phyloP scores from a whole-genome alignment of 1,284 basidiomycete genomes.

The Clitocybe nebularis region DNA sequence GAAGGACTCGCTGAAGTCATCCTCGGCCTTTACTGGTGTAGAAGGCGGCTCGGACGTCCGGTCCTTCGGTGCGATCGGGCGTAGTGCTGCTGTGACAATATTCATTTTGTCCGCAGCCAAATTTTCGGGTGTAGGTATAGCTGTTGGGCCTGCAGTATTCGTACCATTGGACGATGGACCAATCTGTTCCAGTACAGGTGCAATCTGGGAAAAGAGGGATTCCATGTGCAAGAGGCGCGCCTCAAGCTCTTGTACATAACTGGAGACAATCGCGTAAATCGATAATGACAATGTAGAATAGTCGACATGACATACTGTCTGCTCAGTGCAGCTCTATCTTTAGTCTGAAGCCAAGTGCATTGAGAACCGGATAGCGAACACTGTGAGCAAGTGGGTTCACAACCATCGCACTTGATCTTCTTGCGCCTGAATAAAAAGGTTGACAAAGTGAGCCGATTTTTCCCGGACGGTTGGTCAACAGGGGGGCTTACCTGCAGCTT shows the following conservation, averaged over 20 bases:
- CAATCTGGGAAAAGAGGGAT: slow-evolving; percentile 69
- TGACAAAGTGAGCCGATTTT: slow-evolving; percentile 14
- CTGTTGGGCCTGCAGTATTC: slow-evolving; percentile 26
- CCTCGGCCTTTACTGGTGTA: slow-evolving; percentile 57
- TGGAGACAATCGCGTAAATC: slow-evolving; percentile 26
- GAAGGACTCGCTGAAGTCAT: slow-evolving; percentile 74
- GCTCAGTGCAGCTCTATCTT: slow-evolving; percentile 80
- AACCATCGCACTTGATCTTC: slow-evolving; percentile 87
- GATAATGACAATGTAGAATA: slow-evolving; percentile 2
- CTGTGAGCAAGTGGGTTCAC: slow-evolving; percentile 79
- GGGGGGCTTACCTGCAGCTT: slow-evolving; percentile 67
- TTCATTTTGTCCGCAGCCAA: slow-evolving; percentile 24
- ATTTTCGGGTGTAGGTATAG: slow-evolving; percentile 24
- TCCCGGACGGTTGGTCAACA: slow-evolving; percentile 16
- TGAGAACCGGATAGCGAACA: slow-evolving; percentile 67
- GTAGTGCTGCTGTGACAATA: slow-evolving; percentile 35
- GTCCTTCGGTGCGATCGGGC: slow-evolving; percentile 39
- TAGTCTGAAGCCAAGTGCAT: slow-evolving; percentile 84
- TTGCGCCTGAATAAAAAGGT: slow-evolving; percentile 53
- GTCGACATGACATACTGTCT: slow-evolving; percentile 61
- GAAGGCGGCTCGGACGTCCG: slow-evolving; percentile 33
- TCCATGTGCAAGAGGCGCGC: slow-evolving; percentile 82
- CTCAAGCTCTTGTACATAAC: slow-evolving; percentile 86
- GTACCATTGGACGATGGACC: slow-evolving; percentile 46
- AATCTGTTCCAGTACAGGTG: slow-evolving; percentile 70